Evolutionary conservation across 73 alveolate species (phyloP).

Genomic region (Paramecium tetraurelia): DNA sequence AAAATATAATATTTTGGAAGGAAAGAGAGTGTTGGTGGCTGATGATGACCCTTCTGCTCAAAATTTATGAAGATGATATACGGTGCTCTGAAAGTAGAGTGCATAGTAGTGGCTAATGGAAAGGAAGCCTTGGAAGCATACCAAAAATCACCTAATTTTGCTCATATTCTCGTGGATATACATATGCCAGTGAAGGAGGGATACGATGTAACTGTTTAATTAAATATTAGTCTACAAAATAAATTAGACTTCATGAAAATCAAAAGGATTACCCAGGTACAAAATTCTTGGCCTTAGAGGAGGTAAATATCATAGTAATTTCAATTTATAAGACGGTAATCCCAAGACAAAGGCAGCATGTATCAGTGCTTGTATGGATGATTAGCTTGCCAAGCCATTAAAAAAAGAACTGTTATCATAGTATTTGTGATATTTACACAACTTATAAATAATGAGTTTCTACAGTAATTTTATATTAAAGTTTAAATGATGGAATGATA

Average conservation of each 20-base stretch:
- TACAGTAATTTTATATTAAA: neutral
- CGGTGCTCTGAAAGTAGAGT: neutral
- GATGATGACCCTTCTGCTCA: neutral
- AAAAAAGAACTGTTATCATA: neutral
- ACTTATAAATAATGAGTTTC: neutral
- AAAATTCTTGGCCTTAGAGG: neutral
- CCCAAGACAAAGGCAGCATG: constrained; percentile 19
- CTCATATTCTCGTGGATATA: neutral
- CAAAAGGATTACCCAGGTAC: neutral
- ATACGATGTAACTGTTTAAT: neutral
- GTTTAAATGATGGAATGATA: neutral
- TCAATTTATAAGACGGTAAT: neutral
- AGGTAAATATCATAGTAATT: neutral
- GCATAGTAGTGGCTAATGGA: constrained; percentile 4
- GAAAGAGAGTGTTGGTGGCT: constrained; percentile 11
- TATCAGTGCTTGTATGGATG: constrained; percentile 18
- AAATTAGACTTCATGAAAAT: neutral
- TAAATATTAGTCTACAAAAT: neutral
- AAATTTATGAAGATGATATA: neutral
- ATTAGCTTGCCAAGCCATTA: neutral
- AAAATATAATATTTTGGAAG: constrained; percentile 11
- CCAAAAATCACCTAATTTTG: neutral
- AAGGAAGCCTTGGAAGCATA: constrained; percentile 32
- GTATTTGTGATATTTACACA: neutral
- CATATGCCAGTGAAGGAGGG: constrained; percentile 39